A percentile compares a stretch with the other conserved stretches of the same genome.
Evolutionary conservation across 306 rosid genomes (phyloP).

Genomic region (Medicago lupulina): DNA sequence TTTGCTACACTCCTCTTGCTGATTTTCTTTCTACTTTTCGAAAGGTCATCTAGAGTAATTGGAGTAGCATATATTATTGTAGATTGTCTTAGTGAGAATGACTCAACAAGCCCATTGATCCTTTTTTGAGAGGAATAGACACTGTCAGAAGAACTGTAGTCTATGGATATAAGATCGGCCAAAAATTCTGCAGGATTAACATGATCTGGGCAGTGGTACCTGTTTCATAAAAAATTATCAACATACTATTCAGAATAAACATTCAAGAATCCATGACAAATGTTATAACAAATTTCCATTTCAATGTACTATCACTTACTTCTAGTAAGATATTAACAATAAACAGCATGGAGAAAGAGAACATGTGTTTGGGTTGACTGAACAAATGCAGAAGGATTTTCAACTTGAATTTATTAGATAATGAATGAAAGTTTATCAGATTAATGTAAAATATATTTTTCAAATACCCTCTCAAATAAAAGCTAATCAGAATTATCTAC

Average conservation of each 20-base stretch:
- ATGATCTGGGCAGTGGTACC: slow-evolving; percentile 85
- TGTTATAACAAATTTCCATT: slow-evolving; percentile 25
- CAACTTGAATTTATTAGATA: slow-evolving; percentile 17
- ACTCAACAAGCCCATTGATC: slow-evolving; percentile 80
- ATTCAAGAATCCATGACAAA: slow-evolving; percentile 28
- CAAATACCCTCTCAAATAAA: slow-evolving; percentile 18
- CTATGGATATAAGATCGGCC: slow-evolving; percentile 94
- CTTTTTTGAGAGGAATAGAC: slow-evolving; percentile 80
- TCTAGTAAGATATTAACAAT: slow-evolving; percentile 26
- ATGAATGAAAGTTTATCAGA: slow-evolving; percentile 33
- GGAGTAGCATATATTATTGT: slow-evolving; percentile 74
- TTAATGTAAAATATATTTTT: slow-evolving; percentile 16
- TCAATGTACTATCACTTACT: slow-evolving; percentile 25
- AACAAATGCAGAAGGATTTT: neutral
- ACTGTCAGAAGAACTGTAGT: slow-evolving; percentile 88
- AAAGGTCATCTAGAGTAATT: slow-evolving; percentile 56
- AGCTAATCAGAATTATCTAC: slow-evolving; percentile 17
- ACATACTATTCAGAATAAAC: slow-evolving; percentile 32
- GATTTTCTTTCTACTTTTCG: slow-evolving; percentile 46
- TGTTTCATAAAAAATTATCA: slow-evolving; percentile 51
- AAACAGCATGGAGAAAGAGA: slow-evolving; percentile 6
- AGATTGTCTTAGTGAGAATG: slow-evolving; percentile 68
- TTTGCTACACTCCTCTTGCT: slow-evolving; percentile 51
- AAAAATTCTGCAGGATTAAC: slow-evolving; percentile 93
- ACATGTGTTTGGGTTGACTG: slow-evolving; percentile 13